Evolutionary conservation across 164 flowering plant genomes (phyloP).

Genomic region (Liquidambar formosana): DNA sequence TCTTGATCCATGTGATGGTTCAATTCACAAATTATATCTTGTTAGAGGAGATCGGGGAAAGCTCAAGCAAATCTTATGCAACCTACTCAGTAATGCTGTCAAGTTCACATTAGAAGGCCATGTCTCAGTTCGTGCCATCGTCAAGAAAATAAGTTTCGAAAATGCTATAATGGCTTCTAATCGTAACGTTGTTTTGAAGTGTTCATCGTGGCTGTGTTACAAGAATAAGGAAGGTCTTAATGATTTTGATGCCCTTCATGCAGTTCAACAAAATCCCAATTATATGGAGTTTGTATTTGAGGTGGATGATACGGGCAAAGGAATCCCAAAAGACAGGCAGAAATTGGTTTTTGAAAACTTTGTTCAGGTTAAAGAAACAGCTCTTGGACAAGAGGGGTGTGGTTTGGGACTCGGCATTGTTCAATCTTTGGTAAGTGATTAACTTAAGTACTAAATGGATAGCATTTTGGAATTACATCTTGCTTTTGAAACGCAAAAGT

Average conservation of each 20-base stretch:
- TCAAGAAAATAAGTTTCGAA: constrained; percentile 43
- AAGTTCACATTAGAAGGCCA: constrained; percentile 82
- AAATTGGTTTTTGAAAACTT: constrained; percentile 75
- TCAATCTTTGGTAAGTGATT: constrained; percentile 62
- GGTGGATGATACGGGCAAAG: constrained; percentile 85
- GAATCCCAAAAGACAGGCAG: constrained; percentile 78
- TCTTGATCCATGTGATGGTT: constrained; percentile 68
- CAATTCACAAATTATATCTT: constrained; percentile 34
- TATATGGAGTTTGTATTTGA: constrained; percentile 62
- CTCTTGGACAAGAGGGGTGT: constrained; percentile 56
- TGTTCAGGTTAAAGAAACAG: constrained; percentile 80
- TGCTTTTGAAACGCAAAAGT: too few species aligned
- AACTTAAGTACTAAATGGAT: too few species aligned
- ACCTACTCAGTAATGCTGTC: constrained; percentile 84
- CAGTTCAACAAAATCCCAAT: constrained; percentile 22
- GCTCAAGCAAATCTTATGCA: constrained; percentile 63
- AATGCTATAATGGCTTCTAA: constrained; percentile 21
- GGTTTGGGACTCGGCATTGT: constrained; percentile 95
- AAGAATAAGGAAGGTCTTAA: constrained; percentile 11
- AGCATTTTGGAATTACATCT: too few species aligned
- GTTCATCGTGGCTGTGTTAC: constrained; percentile 10
- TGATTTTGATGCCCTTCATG: constrained; percentile 12
- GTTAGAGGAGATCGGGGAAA: constrained; percentile 75
- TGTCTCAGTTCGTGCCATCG: constrained; percentile 62
- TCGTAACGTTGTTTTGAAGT: constrained; percentile 2